These are phyloP conservation scores for Meira nashicola DNA, from an alignment of 1,284 basidiomycete genomes.

Conservation along the genomic window DNA sequence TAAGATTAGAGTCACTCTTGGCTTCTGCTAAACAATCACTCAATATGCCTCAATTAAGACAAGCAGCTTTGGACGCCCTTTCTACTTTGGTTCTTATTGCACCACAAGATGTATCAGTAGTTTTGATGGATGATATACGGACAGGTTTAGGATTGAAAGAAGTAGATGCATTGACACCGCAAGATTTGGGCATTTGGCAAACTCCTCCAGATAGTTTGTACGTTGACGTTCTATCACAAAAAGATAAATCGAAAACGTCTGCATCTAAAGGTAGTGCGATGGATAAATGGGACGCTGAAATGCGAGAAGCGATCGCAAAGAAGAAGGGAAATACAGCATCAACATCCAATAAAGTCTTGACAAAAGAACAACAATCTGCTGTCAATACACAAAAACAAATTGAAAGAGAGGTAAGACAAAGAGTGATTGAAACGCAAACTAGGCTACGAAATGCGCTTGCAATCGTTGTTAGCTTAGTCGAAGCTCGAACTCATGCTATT, in stretches of 20 bases:
- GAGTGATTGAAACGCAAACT: conserved; percentile 28
- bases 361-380: conserved; percentile 42
- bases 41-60: conserved; percentile 20
- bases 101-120: conserved; percentile 35
- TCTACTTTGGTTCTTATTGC: conserved; percentile 40
- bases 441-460: conserved; percentile 28
- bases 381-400: conserved; percentile 44
- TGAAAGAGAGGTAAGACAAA: conserved; percentile 34
- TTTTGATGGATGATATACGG: conserved; percentile 32
- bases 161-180: conserved; percentile 25
- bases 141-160: conserved; percentile 26
- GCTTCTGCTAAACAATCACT: conserved; percentile 24
- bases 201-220: conserved; percentile 37
- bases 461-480: conserved; percentile 29
- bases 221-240: conserved; percentile 38
- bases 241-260: conserved; percentile 26
- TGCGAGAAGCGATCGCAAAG: conserved; percentile 46
- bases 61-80: conserved; percentile 38
- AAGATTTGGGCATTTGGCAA: conserved; percentile 48
- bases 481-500: conserved; percentile 30
- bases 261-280: conserved; percentile 41
- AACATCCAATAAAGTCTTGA: conserved; percentile 36
- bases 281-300: conserved; percentile 51
- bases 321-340: conserved; percentile 34
- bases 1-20: conserved; percentile 29